A percentile compares a stretch with the other conserved stretches of the same genome.
Evolutionary conservation across 2,329 filamentous ascomycete genomes (phyloP).

Genomic region (Sporothrix mexicana): DNA sequence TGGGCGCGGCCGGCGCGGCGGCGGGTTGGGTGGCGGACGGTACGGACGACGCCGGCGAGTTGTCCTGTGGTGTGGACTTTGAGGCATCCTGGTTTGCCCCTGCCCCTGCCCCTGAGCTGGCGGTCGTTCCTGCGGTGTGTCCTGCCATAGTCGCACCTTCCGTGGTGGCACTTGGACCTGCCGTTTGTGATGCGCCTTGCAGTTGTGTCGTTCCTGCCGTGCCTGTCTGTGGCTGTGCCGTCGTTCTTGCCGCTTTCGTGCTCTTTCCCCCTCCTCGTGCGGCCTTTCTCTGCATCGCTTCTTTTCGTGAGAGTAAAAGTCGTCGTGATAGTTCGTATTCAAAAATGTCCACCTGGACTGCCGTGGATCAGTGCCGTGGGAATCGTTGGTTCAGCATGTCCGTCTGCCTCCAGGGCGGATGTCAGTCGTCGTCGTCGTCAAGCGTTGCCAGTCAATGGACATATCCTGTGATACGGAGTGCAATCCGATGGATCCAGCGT

Average conservation of each 20-base stretch:
- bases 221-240: too few relatives aligned
- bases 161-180: not conserved
- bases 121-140: too few relatives aligned
- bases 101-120: too few relatives aligned
- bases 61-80: not conserved
- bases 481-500: not conserved
- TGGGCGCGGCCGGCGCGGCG: slow-evolving; percentile 41
- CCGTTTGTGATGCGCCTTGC: not conserved
- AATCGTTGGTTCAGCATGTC: not conserved
- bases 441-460: not conserved
- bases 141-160: not conserved
- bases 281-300: not conserved
- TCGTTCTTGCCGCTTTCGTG: too few relatives aligned
- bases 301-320: not conserved
- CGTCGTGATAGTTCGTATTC: not conserved
- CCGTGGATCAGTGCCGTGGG: not conserved
- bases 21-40: not conserved
- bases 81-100: not conserved
- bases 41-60: not conserved
- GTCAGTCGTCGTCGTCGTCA: not conserved
- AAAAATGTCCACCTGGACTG: slow-evolving; percentile 2
- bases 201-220: not conserved
- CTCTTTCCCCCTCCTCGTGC: too few relatives aligned
- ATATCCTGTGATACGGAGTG: not conserved
- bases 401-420: not conserved